phyloP scores from a whole-genome alignment of 306 rosid species.

The Sicyos edulis region DNA sequence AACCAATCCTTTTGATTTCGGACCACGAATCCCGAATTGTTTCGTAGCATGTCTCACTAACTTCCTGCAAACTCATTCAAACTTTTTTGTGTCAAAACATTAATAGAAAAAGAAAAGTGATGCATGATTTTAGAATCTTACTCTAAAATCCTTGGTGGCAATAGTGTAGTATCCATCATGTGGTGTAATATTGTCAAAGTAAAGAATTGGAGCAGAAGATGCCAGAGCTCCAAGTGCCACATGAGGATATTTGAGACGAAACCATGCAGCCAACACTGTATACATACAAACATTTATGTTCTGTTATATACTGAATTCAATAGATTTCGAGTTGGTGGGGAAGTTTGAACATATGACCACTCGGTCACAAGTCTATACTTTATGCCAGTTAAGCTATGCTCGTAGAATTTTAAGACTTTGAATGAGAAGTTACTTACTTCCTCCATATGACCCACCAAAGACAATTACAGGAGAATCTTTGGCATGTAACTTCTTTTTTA shows the following conservation, averaged over 20 bases:
- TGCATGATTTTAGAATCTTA: slow-evolving; percentile 19
- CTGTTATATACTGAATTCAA: neutral
- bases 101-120: neutral
- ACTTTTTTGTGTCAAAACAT: neutral
- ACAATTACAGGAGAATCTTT: slow-evolving; percentile 51
- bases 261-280: slow-evolving; percentile 82
- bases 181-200: slow-evolving; percentile 48
- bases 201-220: slow-evolving; percentile 77
- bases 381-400: no score
- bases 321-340: no score
- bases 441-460: slow-evolving; percentile 80
- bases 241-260: slow-evolving; percentile 79
- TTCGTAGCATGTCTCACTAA: slow-evolving; percentile 52
- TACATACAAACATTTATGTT: neutral
- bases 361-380: no score
- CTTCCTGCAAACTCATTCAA: slow-evolving; percentile 43
- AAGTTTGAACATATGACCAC: neutral
- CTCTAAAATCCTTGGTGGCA: slow-evolving; percentile 58
- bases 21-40: slow-evolving; percentile 60
- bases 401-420: neutral
- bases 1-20: slow-evolving; percentile 45
- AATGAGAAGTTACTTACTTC: slow-evolving; percentile 46
- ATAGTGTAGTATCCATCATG: slow-evolving; percentile 40
- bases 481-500: slow-evolving; percentile 40
- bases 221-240: slow-evolving; percentile 69